These are phyloP conservation scores for Arabidopsis arenosa DNA, from an alignment of 345 rosid genomes.

Conservation along the genomic window DNA sequence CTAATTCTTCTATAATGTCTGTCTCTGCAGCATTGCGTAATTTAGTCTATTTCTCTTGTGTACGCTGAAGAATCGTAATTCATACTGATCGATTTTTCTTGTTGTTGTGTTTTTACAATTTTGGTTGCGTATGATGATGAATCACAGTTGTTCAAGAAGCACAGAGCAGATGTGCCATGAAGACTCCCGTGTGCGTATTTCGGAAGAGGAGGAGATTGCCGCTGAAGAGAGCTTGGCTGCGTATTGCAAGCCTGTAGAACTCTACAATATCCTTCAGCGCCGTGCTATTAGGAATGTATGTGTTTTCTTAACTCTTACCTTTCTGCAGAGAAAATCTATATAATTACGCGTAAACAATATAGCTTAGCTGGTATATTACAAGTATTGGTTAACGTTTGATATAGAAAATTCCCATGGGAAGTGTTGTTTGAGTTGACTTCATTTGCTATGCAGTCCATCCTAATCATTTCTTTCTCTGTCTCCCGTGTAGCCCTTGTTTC, in stretches of 20 bases:
- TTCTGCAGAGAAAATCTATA: neutral
- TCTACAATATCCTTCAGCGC: constrained; percentile 93
- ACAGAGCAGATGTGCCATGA: constrained; percentile 94
- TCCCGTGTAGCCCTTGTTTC: constrained; percentile 71
- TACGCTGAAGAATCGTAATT: constrained; percentile 14
- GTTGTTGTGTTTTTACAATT: neutral
- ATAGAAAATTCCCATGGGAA: neutral
- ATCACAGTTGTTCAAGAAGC: constrained; percentile 74
- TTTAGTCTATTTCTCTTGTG: neutral
- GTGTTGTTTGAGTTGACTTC: neutral
- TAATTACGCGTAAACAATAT: neutral
- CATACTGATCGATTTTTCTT: constrained; percentile 10
- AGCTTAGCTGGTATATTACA: neutral
- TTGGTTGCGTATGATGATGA: neutral
- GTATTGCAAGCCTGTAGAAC: constrained; percentile 98
- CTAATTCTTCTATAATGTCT: neutral
- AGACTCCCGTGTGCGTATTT: constrained; percentile 73
- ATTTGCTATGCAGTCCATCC: constrained; percentile 16
- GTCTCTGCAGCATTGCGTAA: neutral
- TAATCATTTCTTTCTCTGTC: constrained; percentile 17
- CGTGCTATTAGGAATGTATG: constrained; percentile 79
- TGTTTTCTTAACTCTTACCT: neutral
- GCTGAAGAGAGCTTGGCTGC: constrained; percentile 85
- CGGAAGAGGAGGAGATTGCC: constrained; percentile 85
- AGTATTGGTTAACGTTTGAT: constrained; percentile 3